These are phyloP conservation scores for Pyrenophora tritici-repentis DNA, from an alignment of 2,329 filamentous ascomycete genomes.

Conservation along the genomic window DNA sequence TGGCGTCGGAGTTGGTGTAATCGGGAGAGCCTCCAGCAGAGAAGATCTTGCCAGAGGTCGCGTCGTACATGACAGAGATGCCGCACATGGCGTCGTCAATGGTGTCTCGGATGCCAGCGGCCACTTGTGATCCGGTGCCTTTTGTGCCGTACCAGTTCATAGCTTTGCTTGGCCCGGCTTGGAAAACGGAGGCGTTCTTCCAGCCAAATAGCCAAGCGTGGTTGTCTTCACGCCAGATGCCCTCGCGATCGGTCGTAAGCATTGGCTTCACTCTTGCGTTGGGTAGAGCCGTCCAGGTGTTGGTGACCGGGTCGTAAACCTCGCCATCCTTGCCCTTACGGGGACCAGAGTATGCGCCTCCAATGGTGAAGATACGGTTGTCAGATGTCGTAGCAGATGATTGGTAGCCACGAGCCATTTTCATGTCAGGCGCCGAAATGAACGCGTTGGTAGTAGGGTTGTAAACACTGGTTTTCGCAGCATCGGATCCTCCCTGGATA, in stretches of 20 bases:
- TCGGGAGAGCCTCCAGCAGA: conserved; percentile 31
- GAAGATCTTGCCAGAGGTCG: conserved; percentile 29
- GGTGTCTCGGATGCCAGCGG: conserved; percentile 27
- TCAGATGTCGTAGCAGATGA: conserved; percentile 26
- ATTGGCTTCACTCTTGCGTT: conserved; percentile 22
- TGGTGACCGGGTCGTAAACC: conserved; percentile 26
- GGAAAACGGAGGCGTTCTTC: conserved; percentile 28
- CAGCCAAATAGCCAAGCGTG: conserved; percentile 32
- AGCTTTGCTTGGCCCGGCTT: conserved; percentile 29
- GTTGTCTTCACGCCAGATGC: conserved; percentile 33
- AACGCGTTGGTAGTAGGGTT: conserved; percentile 27
- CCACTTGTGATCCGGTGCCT: conserved; percentile 21
- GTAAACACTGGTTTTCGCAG: conserved; percentile 28
- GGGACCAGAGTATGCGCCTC: conserved; percentile 31
- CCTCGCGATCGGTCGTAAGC: conserved; percentile 29
- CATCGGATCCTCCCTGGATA: conserved; percentile 33
- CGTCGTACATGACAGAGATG: conserved; percentile 34
- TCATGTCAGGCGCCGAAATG: conserved; percentile 24
- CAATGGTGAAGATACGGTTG: conserved; percentile 33
- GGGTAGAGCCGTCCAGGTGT: conserved; percentile 29
- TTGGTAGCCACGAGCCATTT: conserved; percentile 34
- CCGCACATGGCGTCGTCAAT: conserved; percentile 32
- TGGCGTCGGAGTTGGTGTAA: conserved; percentile 29
- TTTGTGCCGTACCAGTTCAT: conserved; percentile 36
- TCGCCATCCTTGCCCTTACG: conserved; percentile 32